Evolutionary conservation across 2,329 filamentous ascomycete genomes (phyloP).

Genomic region (Pyrenophora teres): DNA sequence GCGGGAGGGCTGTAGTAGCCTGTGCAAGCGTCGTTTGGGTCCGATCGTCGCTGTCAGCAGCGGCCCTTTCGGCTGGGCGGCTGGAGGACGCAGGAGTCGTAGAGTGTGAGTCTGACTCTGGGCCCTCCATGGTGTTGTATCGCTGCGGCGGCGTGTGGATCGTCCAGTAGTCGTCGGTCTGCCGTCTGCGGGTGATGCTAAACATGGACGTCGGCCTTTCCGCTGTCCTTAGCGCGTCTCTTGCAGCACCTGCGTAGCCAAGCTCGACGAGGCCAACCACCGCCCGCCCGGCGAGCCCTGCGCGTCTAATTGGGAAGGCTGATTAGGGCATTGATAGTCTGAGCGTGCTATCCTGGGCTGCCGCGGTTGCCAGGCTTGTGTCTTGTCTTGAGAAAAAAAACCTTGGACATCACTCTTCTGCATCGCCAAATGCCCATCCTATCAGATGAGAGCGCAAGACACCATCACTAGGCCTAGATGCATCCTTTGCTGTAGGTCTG

Average conservation of each 20-base stretch:
- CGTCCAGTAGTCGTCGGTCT: slow-evolving; percentile 19
- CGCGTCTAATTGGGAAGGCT: slow-evolving; percentile 1
- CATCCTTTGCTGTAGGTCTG: background rate
- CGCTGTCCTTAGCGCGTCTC: slow-evolving; percentile 17
- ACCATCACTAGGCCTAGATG: slow-evolving; percentile 11
- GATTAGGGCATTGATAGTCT: background rate
- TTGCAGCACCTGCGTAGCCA: slow-evolving; percentile 4
- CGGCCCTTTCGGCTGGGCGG: slow-evolving; percentile 20
- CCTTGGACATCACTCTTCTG: too few relatives aligned
- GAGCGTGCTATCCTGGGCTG: too few relatives aligned
- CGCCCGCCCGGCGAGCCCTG: slow-evolving; percentile 1
- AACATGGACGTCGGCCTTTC: slow-evolving; percentile 22
- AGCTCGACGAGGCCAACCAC: background rate
- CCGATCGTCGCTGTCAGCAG: slow-evolving; percentile 19
- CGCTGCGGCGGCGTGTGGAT: slow-evolving; percentile 27
- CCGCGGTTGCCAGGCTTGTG: too few relatives aligned
- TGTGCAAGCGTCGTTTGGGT: slow-evolving; percentile 3
- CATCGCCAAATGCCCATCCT: background rate
- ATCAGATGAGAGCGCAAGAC: background rate
- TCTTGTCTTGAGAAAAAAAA: too few relatives aligned
- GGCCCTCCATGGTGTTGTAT: slow-evolving; percentile 42
- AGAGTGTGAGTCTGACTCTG: slow-evolving; percentile 29
- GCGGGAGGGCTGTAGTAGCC: slow-evolving; percentile 12
- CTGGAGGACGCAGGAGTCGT: slow-evolving; percentile 26
- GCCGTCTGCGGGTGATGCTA: slow-evolving; percentile 18